Evolutionary conservation across 768 basidiomycete genomes (phyloP).

Genomic region (Tephrocybe sp.): DNA sequence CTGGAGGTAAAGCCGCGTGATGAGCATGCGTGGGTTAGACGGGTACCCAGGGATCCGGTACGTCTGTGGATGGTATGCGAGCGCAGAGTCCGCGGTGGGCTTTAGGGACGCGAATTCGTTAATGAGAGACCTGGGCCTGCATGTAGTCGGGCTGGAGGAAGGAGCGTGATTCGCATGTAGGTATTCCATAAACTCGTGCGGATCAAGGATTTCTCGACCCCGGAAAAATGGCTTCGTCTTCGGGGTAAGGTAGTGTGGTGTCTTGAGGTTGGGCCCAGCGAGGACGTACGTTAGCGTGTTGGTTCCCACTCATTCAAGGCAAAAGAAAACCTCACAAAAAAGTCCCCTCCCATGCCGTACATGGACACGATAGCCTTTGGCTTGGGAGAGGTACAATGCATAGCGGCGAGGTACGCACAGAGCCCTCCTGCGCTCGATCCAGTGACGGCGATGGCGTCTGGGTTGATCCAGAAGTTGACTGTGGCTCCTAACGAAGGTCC

Average conservation of each 20-base stretch:
- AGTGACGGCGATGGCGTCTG: constrained; percentile 43
- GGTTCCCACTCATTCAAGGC: neutral
- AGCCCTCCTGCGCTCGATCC: constrained; percentile 62
- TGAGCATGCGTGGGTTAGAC: constrained; percentile 58
- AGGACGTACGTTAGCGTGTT: neutral
- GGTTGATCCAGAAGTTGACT: constrained; percentile 35
- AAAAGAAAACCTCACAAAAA: constrained; percentile 34
- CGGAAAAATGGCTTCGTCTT: constrained; percentile 52
- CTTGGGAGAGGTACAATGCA: constrained; percentile 44
- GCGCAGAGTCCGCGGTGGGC: constrained; percentile 37
- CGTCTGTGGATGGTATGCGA: constrained; percentile 42
- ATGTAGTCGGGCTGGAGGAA: neutral
- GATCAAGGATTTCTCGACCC: constrained; percentile 54
- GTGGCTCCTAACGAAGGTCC: neutral
- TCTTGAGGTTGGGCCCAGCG: constrained; percentile 35
- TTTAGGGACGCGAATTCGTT: constrained; percentile 17
- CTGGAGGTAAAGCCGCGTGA: constrained; percentile 57
- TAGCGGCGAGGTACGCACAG: constrained; percentile 61
- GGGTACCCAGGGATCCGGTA: constrained; percentile 55
- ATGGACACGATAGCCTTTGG: constrained; percentile 54
- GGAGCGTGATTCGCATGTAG: constrained; percentile 37
- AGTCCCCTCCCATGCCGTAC: constrained; percentile 65
- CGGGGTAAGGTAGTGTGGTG: constrained; percentile 43
- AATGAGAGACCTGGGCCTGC: neutral
- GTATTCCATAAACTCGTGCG: constrained; percentile 40